Base-by-base conservation (phyloP, 2,329 filamentous ascomycete species). In the Pseudocercospora fijiensis region DNA sequence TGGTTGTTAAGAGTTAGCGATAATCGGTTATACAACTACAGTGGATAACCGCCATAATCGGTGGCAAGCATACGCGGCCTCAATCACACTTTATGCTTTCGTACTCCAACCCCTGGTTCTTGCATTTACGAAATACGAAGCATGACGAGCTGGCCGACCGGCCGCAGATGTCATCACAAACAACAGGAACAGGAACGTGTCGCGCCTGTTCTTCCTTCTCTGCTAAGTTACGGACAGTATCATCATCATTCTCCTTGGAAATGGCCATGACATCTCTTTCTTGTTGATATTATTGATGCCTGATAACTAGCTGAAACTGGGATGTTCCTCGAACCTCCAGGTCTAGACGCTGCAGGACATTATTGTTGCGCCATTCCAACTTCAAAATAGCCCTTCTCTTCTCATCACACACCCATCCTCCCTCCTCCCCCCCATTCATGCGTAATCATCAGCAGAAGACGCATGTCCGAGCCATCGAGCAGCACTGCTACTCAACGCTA, bases 401-500 rank as follows among this genome's bases (percentile, higher is more conserved):
- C 49, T 27, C 41, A 9, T 47, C 41, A 47, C 33, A 37, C 33
- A 37, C 33, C 7, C 33, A 37, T 37, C n/a, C n/a, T 7, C 33
- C 33, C 10, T 18, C 41, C 8, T 5, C 16, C 10, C 41, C 41
- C 6, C n/a, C 24, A 11, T 52, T 2, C 20, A 24, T 16, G 24
- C 49, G 49, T 11, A 52, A 10, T 27, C 8, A 20, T 18, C 11
- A 20, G 18, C 45, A 22, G 10, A 22, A 53, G 47, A 60, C 49
- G 60, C 45, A 60, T 60, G 58, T 37, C 57, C 20, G 37, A 37
- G 5, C n/a, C 43, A 24, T 27, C 24, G 41, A 24, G 37, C 45
- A 49, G 28, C 9, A 62, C 27, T 18, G 45, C 65, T 5, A 60
- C 60, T 5, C 58, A 57, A 37, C 59, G 62, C 8, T 63, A 62